These are phyloP conservation scores for Nepenthes gracilis DNA, from an alignment of 148 eudicot genomes.

Conservation along the genomic window DNA sequence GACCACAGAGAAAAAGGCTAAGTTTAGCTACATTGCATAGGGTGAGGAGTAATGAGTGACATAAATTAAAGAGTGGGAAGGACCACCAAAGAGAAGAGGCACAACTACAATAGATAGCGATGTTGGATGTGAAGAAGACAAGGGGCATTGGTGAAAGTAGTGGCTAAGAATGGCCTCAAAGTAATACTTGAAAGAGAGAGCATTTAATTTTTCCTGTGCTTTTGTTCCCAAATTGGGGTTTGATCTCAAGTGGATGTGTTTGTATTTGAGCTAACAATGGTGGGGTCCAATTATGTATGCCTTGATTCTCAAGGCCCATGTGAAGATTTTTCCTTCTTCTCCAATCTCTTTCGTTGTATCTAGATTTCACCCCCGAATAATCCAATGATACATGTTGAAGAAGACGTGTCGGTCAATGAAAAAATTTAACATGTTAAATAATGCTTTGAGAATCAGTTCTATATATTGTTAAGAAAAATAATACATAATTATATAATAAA, in stretches of 20 bases:
- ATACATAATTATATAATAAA: no score
- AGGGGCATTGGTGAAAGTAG: conserved; percentile 25
- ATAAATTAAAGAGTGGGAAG: conserved; percentile 8
- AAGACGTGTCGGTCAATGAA: no score
- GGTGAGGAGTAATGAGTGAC: not conserved
- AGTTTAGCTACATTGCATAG: not conserved
- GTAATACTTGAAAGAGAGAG: not conserved
- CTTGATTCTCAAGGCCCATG: conserved; percentile 17
- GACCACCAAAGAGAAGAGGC: conserved; percentile 3
- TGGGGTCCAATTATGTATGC: conserved; percentile 42
- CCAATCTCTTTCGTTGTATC: not conserved
- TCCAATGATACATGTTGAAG: no score
- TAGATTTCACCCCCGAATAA: not conserved
- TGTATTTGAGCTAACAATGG: conserved; percentile 34
- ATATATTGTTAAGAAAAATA: no score
- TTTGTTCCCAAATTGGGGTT: conserved; percentile 28
- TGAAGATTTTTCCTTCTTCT: not conserved
- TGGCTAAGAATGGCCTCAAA: not conserved
- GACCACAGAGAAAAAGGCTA: not conserved
- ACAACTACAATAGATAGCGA: conserved; percentile 28
- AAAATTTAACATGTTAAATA: no score
- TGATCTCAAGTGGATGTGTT: conserved; percentile 38
- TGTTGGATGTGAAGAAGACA: conserved; percentile 47
- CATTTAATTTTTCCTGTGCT: conserved; percentile 2
- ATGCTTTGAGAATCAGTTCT: no score